These are phyloP conservation scores for Malassezia restricta DNA, from an alignment of 1,284 basidiomycete genomes.

Conservation along the genomic window DNA sequence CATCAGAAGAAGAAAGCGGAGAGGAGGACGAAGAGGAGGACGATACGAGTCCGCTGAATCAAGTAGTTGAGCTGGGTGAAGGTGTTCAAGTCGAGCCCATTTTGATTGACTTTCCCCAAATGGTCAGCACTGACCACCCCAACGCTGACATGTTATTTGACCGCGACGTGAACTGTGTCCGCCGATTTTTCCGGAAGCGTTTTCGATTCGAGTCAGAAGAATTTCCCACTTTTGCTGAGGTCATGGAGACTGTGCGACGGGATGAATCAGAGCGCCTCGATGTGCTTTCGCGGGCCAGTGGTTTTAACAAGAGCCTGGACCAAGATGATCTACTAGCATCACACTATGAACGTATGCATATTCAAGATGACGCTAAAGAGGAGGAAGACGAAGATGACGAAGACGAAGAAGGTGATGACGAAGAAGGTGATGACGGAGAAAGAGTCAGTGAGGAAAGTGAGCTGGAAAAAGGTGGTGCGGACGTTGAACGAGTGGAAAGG, in stretches of 20 bases:
- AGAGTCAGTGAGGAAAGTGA: too few species aligned
- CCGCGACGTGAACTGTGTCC: conserved; percentile 90
- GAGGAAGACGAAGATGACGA: conserved; percentile 5
- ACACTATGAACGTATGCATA: neutral
- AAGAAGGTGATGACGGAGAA: neutral
- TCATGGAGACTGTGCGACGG: conserved; percentile 14
- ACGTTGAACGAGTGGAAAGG: too few species aligned
- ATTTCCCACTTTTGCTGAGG: conserved; percentile 54
- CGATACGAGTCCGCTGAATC: neutral
- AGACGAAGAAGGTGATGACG: conserved; percentile 54
- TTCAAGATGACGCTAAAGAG: conserved; percentile 6
- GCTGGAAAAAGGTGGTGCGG: too few species aligned
- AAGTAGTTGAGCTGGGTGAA: conserved; percentile 58
- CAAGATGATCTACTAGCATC: conserved; percentile 27
- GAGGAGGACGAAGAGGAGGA: conserved; percentile 23
- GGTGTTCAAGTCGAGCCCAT: conserved; percentile 64
- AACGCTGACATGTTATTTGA: conserved; percentile 99
- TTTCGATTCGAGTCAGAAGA: conserved; percentile 83
- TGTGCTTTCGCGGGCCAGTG: conserved; percentile 33
- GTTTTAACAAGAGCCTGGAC: conserved; percentile 24
- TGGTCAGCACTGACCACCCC: conserved; percentile 91
- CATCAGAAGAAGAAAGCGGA: neutral
- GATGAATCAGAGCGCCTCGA: conserved; percentile 24
- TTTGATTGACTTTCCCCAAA: conserved; percentile 97
- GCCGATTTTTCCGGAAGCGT: conserved; percentile 77